These are phyloP conservation scores for Bipolaris bicolor DNA, from an alignment of 2,329 filamentous ascomycete genomes.

Conservation along the genomic window DNA sequence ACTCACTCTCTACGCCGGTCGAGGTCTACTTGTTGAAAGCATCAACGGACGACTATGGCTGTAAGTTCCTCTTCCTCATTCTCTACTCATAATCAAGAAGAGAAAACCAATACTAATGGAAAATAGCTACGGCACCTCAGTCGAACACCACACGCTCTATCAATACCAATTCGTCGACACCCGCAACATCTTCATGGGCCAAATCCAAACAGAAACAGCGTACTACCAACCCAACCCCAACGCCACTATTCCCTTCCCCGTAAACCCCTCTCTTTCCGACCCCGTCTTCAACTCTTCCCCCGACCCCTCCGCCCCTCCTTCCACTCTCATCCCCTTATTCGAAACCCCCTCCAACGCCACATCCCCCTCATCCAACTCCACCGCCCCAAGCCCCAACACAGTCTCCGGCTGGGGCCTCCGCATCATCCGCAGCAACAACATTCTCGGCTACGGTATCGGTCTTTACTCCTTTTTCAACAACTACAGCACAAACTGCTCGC, in stretches of 20 bases:
- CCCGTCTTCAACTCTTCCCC: conserved; percentile 65
- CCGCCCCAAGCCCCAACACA: conserved; percentile 32
- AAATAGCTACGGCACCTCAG: conserved; percentile 67
- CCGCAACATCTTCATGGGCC: conserved; percentile 77
- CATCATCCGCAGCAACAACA: conserved; percentile 61
- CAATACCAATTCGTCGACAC: conserved; percentile 87
- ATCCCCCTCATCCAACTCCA: conserved; percentile 53
- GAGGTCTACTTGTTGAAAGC: conserved; percentile 76
- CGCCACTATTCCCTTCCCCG: conserved; percentile 68
- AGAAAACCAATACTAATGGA: conserved; percentile 9
- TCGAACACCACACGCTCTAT: conserved; percentile 66
- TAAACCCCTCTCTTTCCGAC: conserved; percentile 65
- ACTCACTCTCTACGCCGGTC: conserved; percentile 84
- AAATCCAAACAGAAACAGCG: conserved; percentile 89
- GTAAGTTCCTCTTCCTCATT: conserved; percentile 41
- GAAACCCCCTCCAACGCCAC: conserved; percentile 25
- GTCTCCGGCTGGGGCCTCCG: conserved; percentile 68
- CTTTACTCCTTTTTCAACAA: conserved; percentile 73
- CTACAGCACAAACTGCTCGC: conserved; percentile 55
- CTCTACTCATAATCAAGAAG: conserved; percentile 58
- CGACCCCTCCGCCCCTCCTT: background rate
- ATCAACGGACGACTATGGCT: conserved; percentile 49
- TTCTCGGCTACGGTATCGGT: conserved; percentile 68
- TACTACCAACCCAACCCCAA: conserved; percentile 84
- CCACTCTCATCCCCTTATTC: background rate